Evolutionary conservation across 768 basidiomycete genomes (phyloP), one percentile per base, ranked within the genome.

Genomic region (Pholiota conissans): DNA sequence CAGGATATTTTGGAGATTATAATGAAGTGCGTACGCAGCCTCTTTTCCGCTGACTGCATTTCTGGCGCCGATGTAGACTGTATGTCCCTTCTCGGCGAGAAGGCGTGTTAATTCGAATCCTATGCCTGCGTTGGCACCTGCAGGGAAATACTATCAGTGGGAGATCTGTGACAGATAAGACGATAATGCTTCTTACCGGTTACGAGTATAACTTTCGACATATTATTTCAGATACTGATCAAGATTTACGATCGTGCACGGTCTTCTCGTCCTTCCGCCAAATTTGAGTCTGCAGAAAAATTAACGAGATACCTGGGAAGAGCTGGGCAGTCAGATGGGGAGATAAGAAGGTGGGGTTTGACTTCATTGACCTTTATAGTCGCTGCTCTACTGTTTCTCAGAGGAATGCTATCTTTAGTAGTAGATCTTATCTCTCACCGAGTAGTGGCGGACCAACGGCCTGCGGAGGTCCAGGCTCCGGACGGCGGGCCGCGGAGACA

Each of bases 61-160:
- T 56, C 78, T 73, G 1, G 79, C 71, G 22, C 68, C 71, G n/a
- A 80, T 63, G 61, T 79, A 80, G 5, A 80, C 77, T 6, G 56
- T 74, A 55, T 80, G 73, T 0, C 73, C 76, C 56, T 76, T 74
- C 61, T 74, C 63, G 1, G 79, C 77, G 6, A 80, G 67, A 14
- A 77, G 67, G 26, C 71, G 72, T 13, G 77, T 76, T 27, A 80
- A 69, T 55, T 79, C 77, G 58, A 74, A 75, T 30, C 79, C 78
- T 20, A 81, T 79, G 1, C 79, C 79, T 51, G 76, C 61, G 61
- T 79, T 79, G 29, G 74, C 70, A 48, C 77, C 76, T 78, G 10
- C 6, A 20, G 20, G 3, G 16, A 14, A 7, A 18, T 13, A 42
- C 10, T 3, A 11, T 18, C 20, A 24, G 40, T 5, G 24, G 20